Conservation (phyloP, 2,329 filamentous ascomycete species). For the Alternaria brassicicola region DNA sequence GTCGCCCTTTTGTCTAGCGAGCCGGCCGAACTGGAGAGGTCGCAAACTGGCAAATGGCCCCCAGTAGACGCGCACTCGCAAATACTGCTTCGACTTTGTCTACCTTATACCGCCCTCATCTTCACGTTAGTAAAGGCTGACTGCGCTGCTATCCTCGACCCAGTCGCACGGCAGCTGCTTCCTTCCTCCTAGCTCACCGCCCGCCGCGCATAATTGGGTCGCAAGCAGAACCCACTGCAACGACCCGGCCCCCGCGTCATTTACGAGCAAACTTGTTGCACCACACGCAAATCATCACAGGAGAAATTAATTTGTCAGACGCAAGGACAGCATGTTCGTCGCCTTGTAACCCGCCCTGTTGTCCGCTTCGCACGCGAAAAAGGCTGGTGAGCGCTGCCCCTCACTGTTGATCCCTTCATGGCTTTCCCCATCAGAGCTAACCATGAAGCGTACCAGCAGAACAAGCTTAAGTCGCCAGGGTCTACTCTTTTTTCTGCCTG, state of each 20-base stretch:
- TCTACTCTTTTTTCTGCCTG: constrained; percentile 17
- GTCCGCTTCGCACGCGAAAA: constrained; percentile 30
- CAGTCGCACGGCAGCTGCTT: constrained; percentile 36
- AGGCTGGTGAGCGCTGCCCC: constrained; percentile 35
- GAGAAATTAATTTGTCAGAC: constrained; percentile 17
- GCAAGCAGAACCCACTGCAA: constrained; percentile 28
- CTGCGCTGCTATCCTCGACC: constrained; percentile 17
- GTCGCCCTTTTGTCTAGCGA: constrained; percentile 12
- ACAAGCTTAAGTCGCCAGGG: constrained; percentile 37
- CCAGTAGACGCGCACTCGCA: constrained; percentile 23
- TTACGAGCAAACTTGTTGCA: constrained; percentile 41
- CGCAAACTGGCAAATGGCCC: constrained; percentile 11
- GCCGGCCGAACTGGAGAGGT: constrained; percentile 11
- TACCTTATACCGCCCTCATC: constrained; percentile 12
- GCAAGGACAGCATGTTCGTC: constrained; percentile 29
- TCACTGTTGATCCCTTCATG: constrained; percentile 28
- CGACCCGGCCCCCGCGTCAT: constrained; percentile 40
- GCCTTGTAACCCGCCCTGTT: constrained; percentile 39
- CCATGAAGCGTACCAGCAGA: constrained; percentile 38
- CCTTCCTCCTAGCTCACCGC: constrained; percentile 18
- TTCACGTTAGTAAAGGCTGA: constrained; percentile 15
- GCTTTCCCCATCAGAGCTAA: constrained; percentile 40
- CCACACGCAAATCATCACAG: constrained; percentile 28
- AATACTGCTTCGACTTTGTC: constrained; percentile 22
- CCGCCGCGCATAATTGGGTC: constrained; percentile 24